A percentile compares a stretch with the other conserved stretches of the same genome.
Evolutionary conservation across 768 basidiomycete species (phyloP).

Genomic region (Hygrophoropsis aurantiaca): DNA sequence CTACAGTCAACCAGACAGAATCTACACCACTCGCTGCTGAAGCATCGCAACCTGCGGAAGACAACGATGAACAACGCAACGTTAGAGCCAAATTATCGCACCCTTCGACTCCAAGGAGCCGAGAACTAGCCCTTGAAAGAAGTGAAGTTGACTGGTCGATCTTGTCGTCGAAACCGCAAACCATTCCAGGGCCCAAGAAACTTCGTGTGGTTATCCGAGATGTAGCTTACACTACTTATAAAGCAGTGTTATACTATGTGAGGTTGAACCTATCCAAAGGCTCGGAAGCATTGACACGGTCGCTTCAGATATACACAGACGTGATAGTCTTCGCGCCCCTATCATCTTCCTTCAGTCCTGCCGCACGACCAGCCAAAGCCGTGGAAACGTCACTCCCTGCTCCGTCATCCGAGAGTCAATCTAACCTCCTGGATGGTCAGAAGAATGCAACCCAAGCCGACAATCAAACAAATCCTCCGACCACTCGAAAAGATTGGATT

Average conservation of each 20-base stretch:
- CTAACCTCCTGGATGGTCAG: constrained; percentile 25
- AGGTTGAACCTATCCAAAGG: constrained; percentile 22
- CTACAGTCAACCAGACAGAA: constrained; percentile 6
- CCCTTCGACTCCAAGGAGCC: constrained; percentile 39
- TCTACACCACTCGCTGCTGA: not conserved
- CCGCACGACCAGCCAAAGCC: constrained; percentile 17
- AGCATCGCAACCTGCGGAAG: constrained; percentile 5
- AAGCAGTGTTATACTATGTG: constrained; percentile 77
- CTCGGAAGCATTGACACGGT: not conserved
- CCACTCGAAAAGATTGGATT: constrained; percentile 68
- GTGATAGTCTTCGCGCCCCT: constrained; percentile 82
- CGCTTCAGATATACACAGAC: constrained; percentile 76
- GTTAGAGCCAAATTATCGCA: constrained; percentile 35
- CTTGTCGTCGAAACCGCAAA: constrained; percentile 1
- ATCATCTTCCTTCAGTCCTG: constrained; percentile 59
- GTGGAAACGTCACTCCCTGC: constrained; percentile 7
- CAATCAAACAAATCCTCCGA: constrained; percentile 20
- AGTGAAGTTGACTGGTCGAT: constrained; percentile 9
- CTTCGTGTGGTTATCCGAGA: constrained; percentile 53
- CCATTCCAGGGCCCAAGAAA: constrained; percentile 49
- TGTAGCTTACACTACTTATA: constrained; percentile 63
- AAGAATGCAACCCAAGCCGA: constrained; percentile 12
- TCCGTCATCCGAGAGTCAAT: constrained; percentile 36
- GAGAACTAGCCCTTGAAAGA: constrained; percentile 15
- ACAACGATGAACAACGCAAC: constrained; percentile 21